These are phyloP conservation scores for Botrytis medusae DNA, from an alignment of 2,329 filamentous ascomycete genomes.

Conservation along the genomic window DNA sequence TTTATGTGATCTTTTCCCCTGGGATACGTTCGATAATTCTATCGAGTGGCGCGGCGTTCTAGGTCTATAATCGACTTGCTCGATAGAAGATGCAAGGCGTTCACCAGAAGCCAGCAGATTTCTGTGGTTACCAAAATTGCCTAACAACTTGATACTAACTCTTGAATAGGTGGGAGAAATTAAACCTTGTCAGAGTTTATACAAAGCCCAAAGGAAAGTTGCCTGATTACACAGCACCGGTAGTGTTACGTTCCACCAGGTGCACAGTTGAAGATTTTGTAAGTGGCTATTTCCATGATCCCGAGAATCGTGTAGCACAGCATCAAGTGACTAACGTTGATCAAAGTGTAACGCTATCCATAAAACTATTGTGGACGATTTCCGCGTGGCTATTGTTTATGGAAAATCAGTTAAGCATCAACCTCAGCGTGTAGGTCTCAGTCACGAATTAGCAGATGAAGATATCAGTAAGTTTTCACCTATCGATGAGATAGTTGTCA, in stretches of 20 bases:
- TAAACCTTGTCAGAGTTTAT: slow-evolving; percentile 88
- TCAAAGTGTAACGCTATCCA: slow-evolving; percentile 94
- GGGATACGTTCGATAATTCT: not conserved
- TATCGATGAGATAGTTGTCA: not conserved
- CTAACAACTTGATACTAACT: slow-evolving; percentile 26
- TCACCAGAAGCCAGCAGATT: slow-evolving; percentile 4
- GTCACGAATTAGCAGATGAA: slow-evolving; percentile 91
- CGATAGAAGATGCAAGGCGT: slow-evolving; percentile 8
- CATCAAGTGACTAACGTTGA: slow-evolving; percentile 24
- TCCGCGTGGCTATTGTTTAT: slow-evolving; percentile 94
- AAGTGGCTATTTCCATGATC: slow-evolving; percentile 46
- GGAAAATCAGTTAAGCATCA: slow-evolving; percentile 98
- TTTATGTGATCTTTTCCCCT: slow-evolving; percentile 5
- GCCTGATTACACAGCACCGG: slow-evolving; percentile 88
- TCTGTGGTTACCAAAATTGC: not conserved
- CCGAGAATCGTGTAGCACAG: slow-evolving; percentile 10
- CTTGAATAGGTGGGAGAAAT: slow-evolving; percentile 75
- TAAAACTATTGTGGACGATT: slow-evolving; percentile 91
- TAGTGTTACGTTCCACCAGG: slow-evolving; percentile 78
- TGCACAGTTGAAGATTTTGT: slow-evolving; percentile 98
- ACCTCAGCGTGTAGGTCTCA: slow-evolving; percentile 88
- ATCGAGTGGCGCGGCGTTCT: not conserved
- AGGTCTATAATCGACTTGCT: not conserved
- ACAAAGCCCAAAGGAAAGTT: slow-evolving; percentile 96
- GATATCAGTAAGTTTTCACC: slow-evolving; percentile 64